Conservation (phyloP, 2,329 filamentous ascomycete genomes). For the Scleromitrula shiraiana region DNA sequence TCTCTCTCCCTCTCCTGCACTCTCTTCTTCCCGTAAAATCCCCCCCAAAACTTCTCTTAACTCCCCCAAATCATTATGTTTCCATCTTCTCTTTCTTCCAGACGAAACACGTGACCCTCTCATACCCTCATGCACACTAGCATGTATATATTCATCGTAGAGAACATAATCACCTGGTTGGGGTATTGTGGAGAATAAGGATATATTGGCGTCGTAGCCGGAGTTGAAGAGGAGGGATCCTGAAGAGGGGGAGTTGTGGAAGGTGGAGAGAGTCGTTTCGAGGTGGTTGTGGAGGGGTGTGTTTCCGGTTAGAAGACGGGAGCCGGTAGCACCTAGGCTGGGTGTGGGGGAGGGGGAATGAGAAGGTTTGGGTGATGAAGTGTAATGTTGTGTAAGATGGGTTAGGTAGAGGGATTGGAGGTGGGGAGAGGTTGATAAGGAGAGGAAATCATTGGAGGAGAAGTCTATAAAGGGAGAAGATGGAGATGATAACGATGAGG, state of each 20-base stretch:
- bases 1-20: conserved; percentile 23
- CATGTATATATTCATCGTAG: conserved; percentile 60
- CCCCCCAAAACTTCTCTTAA: conserved; percentile 26
- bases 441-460: conserved; percentile 27
- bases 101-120: conserved; percentile 33
- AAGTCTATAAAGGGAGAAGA: conserved; percentile 32
- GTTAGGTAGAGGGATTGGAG: conserved; percentile 15
- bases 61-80: conserved; percentile 44
- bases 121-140: conserved; percentile 47
- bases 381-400: conserved; percentile 11
- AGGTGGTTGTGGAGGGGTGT: conserved; percentile 50
- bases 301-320: conserved; percentile 58
- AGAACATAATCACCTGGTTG: conserved; percentile 48
- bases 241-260: conserved; percentile 51
- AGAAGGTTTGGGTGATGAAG: neutral
- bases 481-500: conserved; percentile 21
- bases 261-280: conserved; percentile 49
- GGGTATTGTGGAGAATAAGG: conserved; percentile 42
- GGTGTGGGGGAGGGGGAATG: neutral
- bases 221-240: conserved; percentile 53
- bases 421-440: conserved; percentile 15
- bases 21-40: conserved; percentile 21
- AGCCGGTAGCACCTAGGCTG: conserved; percentile 38
- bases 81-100: conserved; percentile 39
- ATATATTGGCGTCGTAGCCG: conserved; percentile 46